Evolutionary conservation across 345 rosid genomes (phyloP), one percentile per base, ranked within the genome.

Genomic region (Microthlaspi erraticum): DNA sequence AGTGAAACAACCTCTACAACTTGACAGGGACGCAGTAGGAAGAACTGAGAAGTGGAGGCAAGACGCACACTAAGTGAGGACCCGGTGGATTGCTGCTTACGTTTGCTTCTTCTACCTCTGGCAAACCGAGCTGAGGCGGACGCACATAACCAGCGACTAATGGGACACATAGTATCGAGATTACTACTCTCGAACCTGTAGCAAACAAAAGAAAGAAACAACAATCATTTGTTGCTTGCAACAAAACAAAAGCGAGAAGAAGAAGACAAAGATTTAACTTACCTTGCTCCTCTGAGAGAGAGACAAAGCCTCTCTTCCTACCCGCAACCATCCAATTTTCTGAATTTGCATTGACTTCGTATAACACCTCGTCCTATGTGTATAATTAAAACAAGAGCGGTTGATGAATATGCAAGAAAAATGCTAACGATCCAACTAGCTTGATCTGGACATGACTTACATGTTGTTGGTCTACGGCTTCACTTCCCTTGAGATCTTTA

Each of bases 291-390:
- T 76, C 77, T 10, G 92, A 83, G 20, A 94, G 90, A 43, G 87
- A 83, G 66, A 87, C 81, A 61, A 88, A 82, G 50, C 99, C 99
- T 72, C 95, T 86, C 79, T 91, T 94, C 81, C 98, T 83, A 57
- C 99, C 99, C 37, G 99, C 96, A 66, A 91, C 87, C 99, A 94
- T 94, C 99, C 99, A 94, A 68, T 80, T 89, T 62, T 81, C 82
- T 4, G 87, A 76, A 74, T 85, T 84, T 54, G 92, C 96, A 78
- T 77, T 79, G 34, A 94, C 89, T 83, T 94, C 98, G 57, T 85
- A 94, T 13, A 91, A 52, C 73, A 94, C 82, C 79, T 89, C 97
- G 59, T 83, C 93, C 93, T 94, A 26, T 26, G 29, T 84, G 60
- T 42, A 73, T 59, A 29, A 59, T 64, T 29, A 76, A 48, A 58